These are phyloP conservation scores for Adansonia gregorii DNA, from an alignment of 441 rosid genomes.

Conservation along the genomic window DNA sequence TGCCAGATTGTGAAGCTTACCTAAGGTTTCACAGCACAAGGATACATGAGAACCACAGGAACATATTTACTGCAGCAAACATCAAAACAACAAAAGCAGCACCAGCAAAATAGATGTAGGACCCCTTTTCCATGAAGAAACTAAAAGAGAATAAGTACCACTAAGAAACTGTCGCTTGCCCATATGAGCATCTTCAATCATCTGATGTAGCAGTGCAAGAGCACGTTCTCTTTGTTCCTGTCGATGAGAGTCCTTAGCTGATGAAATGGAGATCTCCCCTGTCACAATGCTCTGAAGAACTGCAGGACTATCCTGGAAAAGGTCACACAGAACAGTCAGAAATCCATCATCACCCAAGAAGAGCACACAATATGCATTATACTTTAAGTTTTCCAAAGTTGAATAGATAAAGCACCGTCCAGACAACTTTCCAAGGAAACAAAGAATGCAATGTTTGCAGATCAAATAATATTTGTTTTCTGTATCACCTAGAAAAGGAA, in stretches of 20 bases:
- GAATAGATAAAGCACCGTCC: slow-evolving; percentile 3
- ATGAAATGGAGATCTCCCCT: slow-evolving; percentile 64
- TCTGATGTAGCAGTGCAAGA: slow-evolving; percentile 91
- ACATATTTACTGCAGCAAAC: slow-evolving; percentile 19
- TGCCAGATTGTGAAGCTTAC: slow-evolving; percentile 96
- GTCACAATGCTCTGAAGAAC: slow-evolving; percentile 70
- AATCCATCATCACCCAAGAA: slow-evolving; percentile 11
- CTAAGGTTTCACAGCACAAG: slow-evolving; percentile 48
- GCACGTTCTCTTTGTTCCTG: slow-evolving; percentile 93
- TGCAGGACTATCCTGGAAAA: slow-evolving; percentile 68
- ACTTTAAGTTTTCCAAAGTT: background rate
- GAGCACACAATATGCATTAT: slow-evolving; percentile 17
- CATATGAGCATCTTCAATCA: slow-evolving; percentile 98
- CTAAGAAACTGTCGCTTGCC: slow-evolving; percentile 98
- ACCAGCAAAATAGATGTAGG: slow-evolving; percentile 21
- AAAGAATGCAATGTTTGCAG: slow-evolving; percentile 1
- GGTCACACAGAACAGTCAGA: slow-evolving; percentile 11
- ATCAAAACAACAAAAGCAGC: slow-evolving; percentile 27
- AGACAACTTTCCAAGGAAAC: slow-evolving; percentile 12
- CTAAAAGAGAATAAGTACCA: slow-evolving; percentile 53
- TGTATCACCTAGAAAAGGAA: background rate
- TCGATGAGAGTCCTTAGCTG: slow-evolving; percentile 72
- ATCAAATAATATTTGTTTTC: slow-evolving; percentile 4
- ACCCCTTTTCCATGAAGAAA: slow-evolving; percentile 28
- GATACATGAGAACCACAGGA: slow-evolving; percentile 34